Percentiles rank a stretch among this genome's conserved stretches.
These are phyloP conservation scores for Dysphania ambrosioides DNA, from an alignment of 148 eudicot species.

Conservation along the genomic window DNA sequence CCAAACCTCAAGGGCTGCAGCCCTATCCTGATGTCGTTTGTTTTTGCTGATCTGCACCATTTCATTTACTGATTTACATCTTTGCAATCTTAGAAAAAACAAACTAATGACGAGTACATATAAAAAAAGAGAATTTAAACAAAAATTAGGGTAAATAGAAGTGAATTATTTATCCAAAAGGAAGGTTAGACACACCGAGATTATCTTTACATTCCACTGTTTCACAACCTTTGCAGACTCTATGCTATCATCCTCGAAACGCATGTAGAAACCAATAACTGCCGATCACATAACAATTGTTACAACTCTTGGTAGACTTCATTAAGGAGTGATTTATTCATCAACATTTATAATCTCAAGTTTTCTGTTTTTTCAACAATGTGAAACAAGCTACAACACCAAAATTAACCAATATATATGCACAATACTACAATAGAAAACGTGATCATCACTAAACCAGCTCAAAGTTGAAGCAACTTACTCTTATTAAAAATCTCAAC, in stretches of 20 bases:
- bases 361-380: too few relatives aligned
- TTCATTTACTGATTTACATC: constrained; percentile 9
- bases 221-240: constrained; percentile 86
- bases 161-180: neutral
- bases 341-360: too few relatives aligned
- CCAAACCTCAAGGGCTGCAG: constrained; percentile 96
- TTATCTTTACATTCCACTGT: constrained; percentile 97
- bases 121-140: neutral
- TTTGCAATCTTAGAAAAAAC: neutral
- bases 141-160: neutral
- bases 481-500: constrained; percentile 86
- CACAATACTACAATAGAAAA: neutral
- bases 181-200: constrained; percentile 56
- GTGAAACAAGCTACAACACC: neutral
- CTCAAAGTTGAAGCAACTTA: constrained; percentile 22
- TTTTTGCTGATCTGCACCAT: constrained; percentile 82
- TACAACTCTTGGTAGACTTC: too few relatives aligned
- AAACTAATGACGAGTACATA: neutral
- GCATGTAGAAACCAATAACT: constrained; percentile 90
- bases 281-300: constrained; percentile 14
- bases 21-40: constrained; percentile 93
- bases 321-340: too few relatives aligned
- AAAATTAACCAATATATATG: neutral
- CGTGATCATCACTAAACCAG: constrained; percentile 5
- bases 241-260: constrained; percentile 93